Evolutionary conservation across 129 eudicot species (phyloP), one percentile per base, ranked within the genome.

Genomic region (Daucus carota): DNA sequence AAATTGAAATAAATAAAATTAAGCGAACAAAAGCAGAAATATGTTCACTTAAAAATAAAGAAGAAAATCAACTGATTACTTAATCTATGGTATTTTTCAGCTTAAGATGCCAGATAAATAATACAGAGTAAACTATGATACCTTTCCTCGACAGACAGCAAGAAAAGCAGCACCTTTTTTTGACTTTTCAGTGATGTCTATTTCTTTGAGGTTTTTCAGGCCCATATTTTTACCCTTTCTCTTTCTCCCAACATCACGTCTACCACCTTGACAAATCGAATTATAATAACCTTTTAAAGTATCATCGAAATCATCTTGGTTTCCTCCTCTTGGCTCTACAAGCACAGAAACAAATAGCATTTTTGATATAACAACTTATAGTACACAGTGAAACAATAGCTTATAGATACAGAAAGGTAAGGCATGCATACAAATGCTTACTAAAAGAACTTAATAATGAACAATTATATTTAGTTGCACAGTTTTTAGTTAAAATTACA

Each of bases 71-170:
- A 15, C 3, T 7, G n/a, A 48, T 34, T 18, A 31, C 41, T 73
- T 48, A 31, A 22, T 31, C 18, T 47, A 73, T 46, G 18, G 24
- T 45, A 73, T 32, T 47, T 2, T 31, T 31, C 40, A 18, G 6
- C 34, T 47, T 73, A 46, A 31, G 43, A 17, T 29, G 28, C 28
- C 62, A 22, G 46, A 59, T 29, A 57, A 32, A 73, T 26, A 50
- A 40, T 73, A 72, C 47, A 67, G 18, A 41, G 42, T 79, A 66
- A n/a, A 74, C 5, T 34, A 50, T 46, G 16, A 76, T 45, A 92
- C 98, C 97, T 94, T 94, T 81, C 98, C 98, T 83, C 96, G 90
- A 88, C 96, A 91, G 73, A 94, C 98, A 71, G 98, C 98, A 78
- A 94, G 96, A 82, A 91, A 91, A 75, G 92, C 86, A 79, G 98